Evolutionary conservation across 306 rosid genomes (phyloP).

Genomic region (Castanopsis chinensis): DNA sequence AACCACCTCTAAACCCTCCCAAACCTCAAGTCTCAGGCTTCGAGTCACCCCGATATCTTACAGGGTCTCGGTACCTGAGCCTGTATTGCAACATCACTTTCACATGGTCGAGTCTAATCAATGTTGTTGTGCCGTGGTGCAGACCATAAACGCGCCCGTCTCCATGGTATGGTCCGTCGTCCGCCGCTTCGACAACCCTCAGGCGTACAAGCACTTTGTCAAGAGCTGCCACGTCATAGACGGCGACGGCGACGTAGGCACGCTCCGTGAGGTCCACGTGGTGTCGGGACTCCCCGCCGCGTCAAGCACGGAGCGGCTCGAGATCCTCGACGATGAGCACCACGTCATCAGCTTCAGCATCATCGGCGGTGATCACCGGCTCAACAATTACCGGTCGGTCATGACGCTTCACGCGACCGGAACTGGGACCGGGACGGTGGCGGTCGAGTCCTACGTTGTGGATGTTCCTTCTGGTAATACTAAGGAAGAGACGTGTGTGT

Average conservation of each 20-base stretch:
- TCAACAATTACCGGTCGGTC: conserved; percentile 76
- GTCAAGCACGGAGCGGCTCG: conserved; percentile 82
- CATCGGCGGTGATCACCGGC: conserved; percentile 88
- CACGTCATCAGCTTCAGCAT: conserved; percentile 92
- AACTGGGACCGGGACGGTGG: conserved; percentile 61
- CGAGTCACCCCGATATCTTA: not conserved
- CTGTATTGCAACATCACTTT: conserved; percentile 45
- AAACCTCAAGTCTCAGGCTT: not conserved
- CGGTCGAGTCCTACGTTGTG: conserved; percentile 81
- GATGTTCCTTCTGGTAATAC: conserved; percentile 89
- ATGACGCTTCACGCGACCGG: conserved; percentile 61
- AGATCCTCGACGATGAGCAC: conserved; percentile 89
- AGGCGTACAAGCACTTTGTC: conserved; percentile 81
- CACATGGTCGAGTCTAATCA: conserved; percentile 52
- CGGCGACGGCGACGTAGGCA: conserved; percentile 68
- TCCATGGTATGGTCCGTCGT: conserved; percentile 80
- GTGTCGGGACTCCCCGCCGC: conserved; percentile 91
- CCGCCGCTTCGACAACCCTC: conserved; percentile 87
- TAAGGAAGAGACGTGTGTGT: conserved; percentile 83
- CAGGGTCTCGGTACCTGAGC: conserved; percentile 27
- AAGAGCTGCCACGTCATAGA: conserved; percentile 86
- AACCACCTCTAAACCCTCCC: conserved; percentile 34
- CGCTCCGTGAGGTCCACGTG: conserved; percentile 68
- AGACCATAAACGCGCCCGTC: conserved; percentile 64
- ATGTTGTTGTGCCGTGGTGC: conserved; percentile 79